These are phyloP conservation scores for Debaryomycetaceae sp. DNA, from an alignment of 1,139 yeast genomes.

Conservation along the genomic window DNA sequence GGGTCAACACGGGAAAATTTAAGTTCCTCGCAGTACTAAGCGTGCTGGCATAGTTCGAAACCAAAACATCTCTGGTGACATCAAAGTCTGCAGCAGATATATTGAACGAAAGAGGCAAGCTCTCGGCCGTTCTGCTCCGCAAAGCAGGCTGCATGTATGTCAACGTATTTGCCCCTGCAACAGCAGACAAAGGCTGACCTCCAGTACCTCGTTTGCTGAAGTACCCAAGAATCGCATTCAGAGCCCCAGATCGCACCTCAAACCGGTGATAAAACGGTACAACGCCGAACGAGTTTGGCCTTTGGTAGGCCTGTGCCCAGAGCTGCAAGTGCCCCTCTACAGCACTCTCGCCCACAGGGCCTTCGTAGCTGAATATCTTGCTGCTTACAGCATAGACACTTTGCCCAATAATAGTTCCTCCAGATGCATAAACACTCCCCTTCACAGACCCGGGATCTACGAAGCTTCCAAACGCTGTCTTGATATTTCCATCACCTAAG, in stretches of 20 bases:
- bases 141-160: slow-evolving; percentile 59
- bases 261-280: slow-evolving; percentile 59
- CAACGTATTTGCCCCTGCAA: slow-evolving; percentile 69
- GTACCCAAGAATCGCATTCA: slow-evolving; percentile 75
- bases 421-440: slow-evolving; percentile 55
- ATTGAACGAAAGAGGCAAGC: slow-evolving; percentile 65
- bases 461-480: slow-evolving; percentile 50
- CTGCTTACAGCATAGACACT: slow-evolving; percentile 61
- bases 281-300: slow-evolving; percentile 51
- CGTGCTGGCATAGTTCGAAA: slow-evolving; percentile 66
- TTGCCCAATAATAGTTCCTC: slow-evolving; percentile 63
- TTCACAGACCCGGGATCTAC: slow-evolving; percentile 53
- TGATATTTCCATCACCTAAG: neutral
- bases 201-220: slow-evolving; percentile 39
- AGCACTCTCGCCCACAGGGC: slow-evolving; percentile 59
- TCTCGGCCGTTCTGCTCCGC: slow-evolving; percentile 31
- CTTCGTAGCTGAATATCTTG: slow-evolving; percentile 67
- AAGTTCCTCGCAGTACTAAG: slow-evolving; percentile 61
- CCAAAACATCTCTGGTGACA: slow-evolving; percentile 46
- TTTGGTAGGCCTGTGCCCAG: slow-evolving; percentile 56
- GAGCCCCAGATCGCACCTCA: slow-evolving; percentile 84
- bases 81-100: slow-evolving; percentile 75
- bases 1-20: slow-evolving; percentile 70
- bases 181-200: slow-evolving; percentile 45
- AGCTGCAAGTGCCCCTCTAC: slow-evolving; percentile 57